phyloP scores from a whole-genome alignment of 2,329 filamentous ascomycete genomes.

The Colletotrichum higginsianum region DNA sequence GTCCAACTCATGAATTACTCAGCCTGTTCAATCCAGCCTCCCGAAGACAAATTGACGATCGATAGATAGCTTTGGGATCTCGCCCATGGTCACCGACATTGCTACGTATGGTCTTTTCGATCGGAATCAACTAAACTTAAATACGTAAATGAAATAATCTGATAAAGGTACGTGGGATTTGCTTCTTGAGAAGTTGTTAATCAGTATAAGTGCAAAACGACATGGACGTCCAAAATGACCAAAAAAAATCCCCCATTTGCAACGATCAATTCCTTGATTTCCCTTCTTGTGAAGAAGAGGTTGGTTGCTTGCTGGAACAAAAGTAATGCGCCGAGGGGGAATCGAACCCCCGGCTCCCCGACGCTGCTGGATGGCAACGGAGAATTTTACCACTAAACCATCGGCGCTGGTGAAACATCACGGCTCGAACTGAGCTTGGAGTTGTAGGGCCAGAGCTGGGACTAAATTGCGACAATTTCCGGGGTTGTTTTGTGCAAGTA shows the following conservation, averaged over 20 bases:
- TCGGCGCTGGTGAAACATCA: neutral
- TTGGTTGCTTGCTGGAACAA: neutral
- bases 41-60: too few species aligned
- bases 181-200: too few species aligned
- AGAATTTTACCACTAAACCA: constrained; percentile 33
- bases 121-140: too few species aligned
- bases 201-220: too few species aligned
- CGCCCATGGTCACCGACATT: neutral
- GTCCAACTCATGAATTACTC: neutral
- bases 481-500: neutral
- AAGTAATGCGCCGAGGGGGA: constrained; percentile 12
- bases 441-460: accelerated
- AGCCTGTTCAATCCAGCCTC: too few species aligned
- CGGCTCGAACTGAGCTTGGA: neutral
- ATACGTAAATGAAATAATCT: too few species aligned
- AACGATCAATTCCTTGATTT: neutral
- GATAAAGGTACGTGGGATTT: too few species aligned
- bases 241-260: neutral
- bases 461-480: neutral
- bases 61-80: neutral
- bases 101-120: too few species aligned
- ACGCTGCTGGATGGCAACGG: constrained; percentile 25
- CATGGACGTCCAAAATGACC: too few species aligned
- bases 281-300: neutral
- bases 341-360: constrained; percentile 31